Percentiles rank a stretch among this genome's conserved stretches.
Conservation (phyloP, 257 asterid genomes). For the Plectranthus barbatus region DNA sequence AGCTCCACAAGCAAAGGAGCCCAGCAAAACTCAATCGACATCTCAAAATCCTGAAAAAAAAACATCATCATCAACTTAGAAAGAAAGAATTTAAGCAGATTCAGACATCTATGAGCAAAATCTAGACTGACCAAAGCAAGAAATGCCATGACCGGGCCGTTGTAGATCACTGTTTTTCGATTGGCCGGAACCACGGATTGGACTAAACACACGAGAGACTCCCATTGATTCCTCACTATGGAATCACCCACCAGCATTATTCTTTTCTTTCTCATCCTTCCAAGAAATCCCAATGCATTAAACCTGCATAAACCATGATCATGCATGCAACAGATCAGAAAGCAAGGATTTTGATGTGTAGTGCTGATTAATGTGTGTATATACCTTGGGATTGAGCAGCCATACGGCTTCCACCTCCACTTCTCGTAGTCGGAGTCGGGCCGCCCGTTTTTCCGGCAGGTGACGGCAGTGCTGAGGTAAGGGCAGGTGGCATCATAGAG, state of each 20-base stretch:
- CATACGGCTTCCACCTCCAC: conserved; percentile 75
- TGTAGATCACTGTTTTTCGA: conserved; percentile 56
- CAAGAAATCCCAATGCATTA: conserved; percentile 74
- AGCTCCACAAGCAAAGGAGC: conserved; percentile 79
- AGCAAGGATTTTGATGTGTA: no score
- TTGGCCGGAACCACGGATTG: conserved; percentile 67
- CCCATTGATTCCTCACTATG: conserved; percentile 90
- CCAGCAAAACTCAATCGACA: conserved; percentile 78
- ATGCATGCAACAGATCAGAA: not conserved
- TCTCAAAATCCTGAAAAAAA: conserved; percentile 70
- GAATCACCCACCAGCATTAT: conserved; percentile 88
- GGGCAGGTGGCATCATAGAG: conserved; percentile 73
- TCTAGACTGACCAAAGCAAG: conserved; percentile 60
- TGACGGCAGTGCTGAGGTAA: conserved; percentile 56
- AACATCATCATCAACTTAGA: not conserved
- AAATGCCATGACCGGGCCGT: conserved; percentile 74
- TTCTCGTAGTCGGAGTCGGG: conserved; percentile 81
- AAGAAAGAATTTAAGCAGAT: no score
- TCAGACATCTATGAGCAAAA: no score
- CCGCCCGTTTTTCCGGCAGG: conserved; percentile 65
- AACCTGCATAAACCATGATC: conserved; percentile 35
- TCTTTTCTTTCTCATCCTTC: conserved; percentile 73
- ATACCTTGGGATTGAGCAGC: conserved; percentile 74
- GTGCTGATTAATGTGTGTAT: not conserved
- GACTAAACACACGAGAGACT: conserved; percentile 74